phyloP scores from a whole-genome alignment of 202 grass and related monocot species.

The Setaria viridis region DNA sequence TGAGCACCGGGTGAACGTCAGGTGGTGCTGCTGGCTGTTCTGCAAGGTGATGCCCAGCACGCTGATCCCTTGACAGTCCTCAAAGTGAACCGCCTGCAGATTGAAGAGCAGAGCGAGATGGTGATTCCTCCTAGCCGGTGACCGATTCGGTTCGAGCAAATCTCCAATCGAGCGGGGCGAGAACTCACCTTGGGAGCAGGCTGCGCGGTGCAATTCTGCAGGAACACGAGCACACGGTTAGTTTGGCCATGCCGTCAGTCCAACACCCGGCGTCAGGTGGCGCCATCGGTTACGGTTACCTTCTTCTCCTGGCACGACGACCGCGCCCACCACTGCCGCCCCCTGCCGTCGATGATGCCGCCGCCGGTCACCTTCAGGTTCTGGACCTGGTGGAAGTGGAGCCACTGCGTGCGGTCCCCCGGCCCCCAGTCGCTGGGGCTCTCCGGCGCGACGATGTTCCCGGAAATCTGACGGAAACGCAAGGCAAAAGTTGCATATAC shows the following conservation, averaged over 20 bases:
- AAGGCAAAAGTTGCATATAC: not conserved
- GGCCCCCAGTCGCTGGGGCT: slow-evolving; percentile 54
- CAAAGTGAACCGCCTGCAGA: slow-evolving; percentile 69
- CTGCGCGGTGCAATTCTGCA: slow-evolving; percentile 35
- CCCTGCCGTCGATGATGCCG: slow-evolving; percentile 65
- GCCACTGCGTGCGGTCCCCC: slow-evolving; percentile 35
- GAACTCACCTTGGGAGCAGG: slow-evolving; percentile 57
- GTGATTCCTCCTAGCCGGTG: not conserved
- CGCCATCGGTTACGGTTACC: not conserved
- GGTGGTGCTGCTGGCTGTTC: slow-evolving; percentile 73
- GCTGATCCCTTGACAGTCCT: slow-evolving; percentile 52
- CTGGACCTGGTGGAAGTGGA: slow-evolving; percentile 51
- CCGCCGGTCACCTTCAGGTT: slow-evolving; percentile 55
- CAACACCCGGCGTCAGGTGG: not conserved
- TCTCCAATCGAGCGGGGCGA: not conserved
- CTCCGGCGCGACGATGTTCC: slow-evolving; percentile 65
- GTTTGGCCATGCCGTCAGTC: not conserved
- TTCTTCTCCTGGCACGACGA: slow-evolving; percentile 43
- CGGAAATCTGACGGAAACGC: slow-evolving; percentile 46
- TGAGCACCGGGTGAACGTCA: slow-evolving; percentile 67
- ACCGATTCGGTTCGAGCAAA: not conserved
- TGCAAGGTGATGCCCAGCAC: slow-evolving; percentile 61
- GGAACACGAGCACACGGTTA: slow-evolving; percentile 1
- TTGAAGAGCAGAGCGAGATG: not conserved
- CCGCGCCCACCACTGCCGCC: slow-evolving; percentile 61